Conservation (phyloP, 108 stramenopile genomes). For the Asterionellopsis glacialis region DNA sequence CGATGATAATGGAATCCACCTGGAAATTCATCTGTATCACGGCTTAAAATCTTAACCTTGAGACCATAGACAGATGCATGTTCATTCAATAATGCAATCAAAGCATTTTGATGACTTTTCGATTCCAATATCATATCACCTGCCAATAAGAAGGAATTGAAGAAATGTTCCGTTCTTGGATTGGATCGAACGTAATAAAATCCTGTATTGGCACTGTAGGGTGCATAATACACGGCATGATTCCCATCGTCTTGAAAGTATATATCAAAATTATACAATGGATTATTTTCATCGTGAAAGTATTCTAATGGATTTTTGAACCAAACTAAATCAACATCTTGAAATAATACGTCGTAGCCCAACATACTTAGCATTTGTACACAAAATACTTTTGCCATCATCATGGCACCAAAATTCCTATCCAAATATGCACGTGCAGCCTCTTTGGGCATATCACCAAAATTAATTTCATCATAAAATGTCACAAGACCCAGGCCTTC, state of each 20-base stretch:
- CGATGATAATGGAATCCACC: constrained; percentile 49
- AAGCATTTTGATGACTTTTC: constrained; percentile 71
- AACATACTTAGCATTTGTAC: constrained; percentile 57
- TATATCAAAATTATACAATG: constrained; percentile 43
- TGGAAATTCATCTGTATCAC: constrained; percentile 37
- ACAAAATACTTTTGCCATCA: constrained; percentile 82
- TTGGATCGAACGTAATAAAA: constrained; percentile 88
- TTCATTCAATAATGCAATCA: constrained; percentile 66
- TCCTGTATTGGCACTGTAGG: constrained; percentile 48
- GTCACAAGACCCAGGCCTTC: constrained; percentile 62
- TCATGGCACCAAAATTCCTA: constrained; percentile 63
- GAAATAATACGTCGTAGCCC: constrained; percentile 82
- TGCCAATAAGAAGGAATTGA: constrained; percentile 44
- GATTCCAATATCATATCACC: constrained; percentile 65
- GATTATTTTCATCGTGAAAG: constrained; percentile 28
- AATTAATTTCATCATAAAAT: constrained; percentile 72
- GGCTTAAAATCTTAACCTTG: constrained; percentile 55
- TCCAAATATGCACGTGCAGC: constrained; percentile 71
- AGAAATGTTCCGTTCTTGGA: constrained; percentile 63
- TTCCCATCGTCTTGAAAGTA: constrained; percentile 87
- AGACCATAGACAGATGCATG: constrained; percentile 67
- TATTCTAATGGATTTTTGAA: constrained; percentile 56
- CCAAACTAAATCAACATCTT: constrained; percentile 74
- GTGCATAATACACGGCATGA: constrained; percentile 45
- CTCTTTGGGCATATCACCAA: constrained; percentile 45